phyloP scores from a whole-genome alignment of 805 yeast genomes.

The Myxozyma neotropica region DNA sequence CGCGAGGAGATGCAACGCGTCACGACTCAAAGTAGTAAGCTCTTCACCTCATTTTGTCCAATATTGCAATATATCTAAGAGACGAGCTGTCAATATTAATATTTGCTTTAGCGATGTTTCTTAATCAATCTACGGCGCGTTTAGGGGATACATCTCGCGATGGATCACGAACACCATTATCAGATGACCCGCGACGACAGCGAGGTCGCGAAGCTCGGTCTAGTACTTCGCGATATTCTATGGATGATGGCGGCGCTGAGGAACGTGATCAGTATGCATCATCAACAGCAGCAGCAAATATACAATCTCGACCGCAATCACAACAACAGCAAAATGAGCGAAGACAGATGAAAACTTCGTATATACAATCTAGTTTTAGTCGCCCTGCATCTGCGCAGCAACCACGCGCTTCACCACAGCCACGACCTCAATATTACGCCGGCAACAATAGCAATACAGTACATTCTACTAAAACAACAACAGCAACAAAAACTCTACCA shows the following conservation, averaged over 20 bases:
- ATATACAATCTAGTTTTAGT: conserved; percentile 10
- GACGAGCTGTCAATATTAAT: not conserved
- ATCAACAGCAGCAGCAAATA: not conserved
- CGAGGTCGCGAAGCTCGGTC: conserved; percentile 3
- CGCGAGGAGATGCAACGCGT: conserved; percentile 40
- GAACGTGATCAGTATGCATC: conserved; percentile 1
- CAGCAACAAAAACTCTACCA: not conserved
- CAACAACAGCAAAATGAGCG: conserved; percentile 1
- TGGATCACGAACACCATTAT: not conserved
- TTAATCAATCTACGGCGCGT: conserved; percentile 5
- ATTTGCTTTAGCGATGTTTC: conserved; percentile 1
- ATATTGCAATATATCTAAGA: not conserved
- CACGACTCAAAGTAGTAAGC: conserved; percentile 16
- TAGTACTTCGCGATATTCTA: conserved; percentile 7
- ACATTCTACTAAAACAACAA: not conserved
- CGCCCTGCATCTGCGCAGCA: not conserved
- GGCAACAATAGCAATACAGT: too few relatives aligned
- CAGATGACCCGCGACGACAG: conserved; percentile 3
- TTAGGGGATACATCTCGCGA: not conserved
- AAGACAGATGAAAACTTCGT: conserved; percentile 6
- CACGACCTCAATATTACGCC: too few relatives aligned
- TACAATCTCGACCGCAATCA: not conserved
- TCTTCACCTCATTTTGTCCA: not conserved
- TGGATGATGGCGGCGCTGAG: not conserved
- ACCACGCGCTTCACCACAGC: not conserved